Percentiles rank a stretch among this genome's conserved stretches.
These are phyloP conservation scores for Naganishia vishniacii DNA, from an alignment of 768 basidiomycete genomes.

Conservation along the genomic window DNA sequence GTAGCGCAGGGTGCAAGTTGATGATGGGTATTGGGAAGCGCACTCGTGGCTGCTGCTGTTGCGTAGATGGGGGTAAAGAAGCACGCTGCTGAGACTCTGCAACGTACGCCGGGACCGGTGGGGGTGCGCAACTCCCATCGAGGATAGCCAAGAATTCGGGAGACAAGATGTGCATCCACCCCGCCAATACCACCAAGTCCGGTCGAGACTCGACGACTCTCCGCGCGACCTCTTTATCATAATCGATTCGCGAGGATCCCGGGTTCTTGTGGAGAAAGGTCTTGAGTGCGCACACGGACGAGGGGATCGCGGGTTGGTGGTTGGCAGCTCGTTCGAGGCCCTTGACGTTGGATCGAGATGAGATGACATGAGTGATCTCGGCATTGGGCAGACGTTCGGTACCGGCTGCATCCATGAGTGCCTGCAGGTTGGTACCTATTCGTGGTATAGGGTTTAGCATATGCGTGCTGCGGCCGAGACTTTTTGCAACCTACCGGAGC, in stretches of 20 bases:
- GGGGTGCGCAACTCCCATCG: slow-evolving; percentile 46
- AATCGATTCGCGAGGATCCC: slow-evolving; percentile 70
- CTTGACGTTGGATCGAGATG: slow-evolving; percentile 84
- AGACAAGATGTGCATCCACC: slow-evolving; percentile 96
- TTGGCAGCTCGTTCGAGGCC: slow-evolving; percentile 72
- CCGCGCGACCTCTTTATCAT: slow-evolving; percentile 73
- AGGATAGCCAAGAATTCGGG: slow-evolving; percentile 70
- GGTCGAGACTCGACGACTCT: slow-evolving; percentile 62
- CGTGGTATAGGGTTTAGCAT: slow-evolving; percentile 7
- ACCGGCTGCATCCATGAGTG: slow-evolving; percentile 75
- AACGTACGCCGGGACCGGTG: slow-evolving; percentile 28
- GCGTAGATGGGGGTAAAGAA: too few relatives aligned
- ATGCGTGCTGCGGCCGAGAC: neutral
- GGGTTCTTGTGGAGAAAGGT: slow-evolving; percentile 71
- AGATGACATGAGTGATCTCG: slow-evolving; percentile 72
- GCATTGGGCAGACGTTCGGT: slow-evolving; percentile 68
- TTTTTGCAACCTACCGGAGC: slow-evolving; percentile 56
- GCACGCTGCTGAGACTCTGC: neutral
- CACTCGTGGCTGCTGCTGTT: neutral
- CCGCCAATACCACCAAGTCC: slow-evolving; percentile 87
- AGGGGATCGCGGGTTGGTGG: slow-evolving; percentile 68
- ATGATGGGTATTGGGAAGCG: slow-evolving; percentile 67
- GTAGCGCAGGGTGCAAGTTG: slow-evolving; percentile 92
- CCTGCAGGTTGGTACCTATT: slow-evolving; percentile 89
- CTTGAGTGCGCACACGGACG: slow-evolving; percentile 74